Percentiles rank a stretch among this genome's conserved stretches.
phyloP scores from a whole-genome alignment of 2,329 filamentous ascomycete species.

The Alternaria atra region DNA sequence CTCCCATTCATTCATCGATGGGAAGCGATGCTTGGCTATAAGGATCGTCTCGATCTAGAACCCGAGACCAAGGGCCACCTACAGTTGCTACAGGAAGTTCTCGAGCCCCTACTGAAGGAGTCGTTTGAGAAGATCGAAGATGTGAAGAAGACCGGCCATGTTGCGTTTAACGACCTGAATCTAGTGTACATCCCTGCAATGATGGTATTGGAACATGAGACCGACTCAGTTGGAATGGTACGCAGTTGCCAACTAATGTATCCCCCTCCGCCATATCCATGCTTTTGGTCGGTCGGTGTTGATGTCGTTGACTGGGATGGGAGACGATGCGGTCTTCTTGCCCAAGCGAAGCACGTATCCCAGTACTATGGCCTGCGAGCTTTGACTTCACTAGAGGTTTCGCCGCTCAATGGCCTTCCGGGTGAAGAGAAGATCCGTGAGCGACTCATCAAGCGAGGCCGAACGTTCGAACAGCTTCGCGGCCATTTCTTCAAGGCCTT shows the following conservation, averaged over 20 bases:
- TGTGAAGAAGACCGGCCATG: constrained; percentile 44
- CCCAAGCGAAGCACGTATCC: constrained; percentile 19
- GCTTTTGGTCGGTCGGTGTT: constrained; percentile 1
- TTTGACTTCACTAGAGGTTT: constrained; percentile 51
- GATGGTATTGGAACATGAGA: constrained; percentile 24
- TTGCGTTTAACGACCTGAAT: constrained; percentile 37
- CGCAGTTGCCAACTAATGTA: constrained; percentile 8
- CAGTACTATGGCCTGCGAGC: constrained; percentile 49
- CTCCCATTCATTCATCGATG: constrained; percentile 71
- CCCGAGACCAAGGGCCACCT: constrained; percentile 32
- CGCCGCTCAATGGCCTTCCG: constrained; percentile 53
- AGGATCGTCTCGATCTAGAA: constrained; percentile 6
- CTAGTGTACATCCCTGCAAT: constrained; percentile 46
- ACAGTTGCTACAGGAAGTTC: constrained; percentile 42
- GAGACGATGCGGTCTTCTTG: constrained; percentile 26
- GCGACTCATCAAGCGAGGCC: constrained; percentile 55
- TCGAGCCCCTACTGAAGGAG: constrained; percentile 25
- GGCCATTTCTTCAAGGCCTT: constrained; percentile 54
- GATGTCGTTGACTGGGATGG: constrained; percentile 36
- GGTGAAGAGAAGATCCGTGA: constrained; percentile 47
- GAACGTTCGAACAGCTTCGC: constrained; percentile 54
- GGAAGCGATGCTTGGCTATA: constrained; percentile 45
- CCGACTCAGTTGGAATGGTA: constrained; percentile 16
- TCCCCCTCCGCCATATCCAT: constrained; percentile 1
- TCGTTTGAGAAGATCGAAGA: constrained; percentile 29